Evolutionary conservation across 371 early-diverging fungal genomes (phyloP).

Genomic region (Gilbertella persicaria): DNA sequence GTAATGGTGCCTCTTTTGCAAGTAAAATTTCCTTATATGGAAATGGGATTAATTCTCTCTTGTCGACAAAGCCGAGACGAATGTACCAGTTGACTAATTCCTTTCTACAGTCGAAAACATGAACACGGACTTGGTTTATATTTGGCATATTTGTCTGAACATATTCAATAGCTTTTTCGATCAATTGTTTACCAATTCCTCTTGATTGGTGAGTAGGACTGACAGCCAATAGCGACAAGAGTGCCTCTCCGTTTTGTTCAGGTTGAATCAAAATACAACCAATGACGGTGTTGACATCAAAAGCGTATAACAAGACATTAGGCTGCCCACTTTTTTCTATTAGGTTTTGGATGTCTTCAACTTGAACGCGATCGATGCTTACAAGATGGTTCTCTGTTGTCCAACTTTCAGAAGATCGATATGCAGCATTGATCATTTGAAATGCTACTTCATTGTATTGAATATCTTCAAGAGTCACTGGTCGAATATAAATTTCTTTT

Average conservation of each 20-base stretch:
- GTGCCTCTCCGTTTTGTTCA: conserved; percentile 6
- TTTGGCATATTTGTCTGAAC: conserved; percentile 33
- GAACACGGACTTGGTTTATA: conserved; percentile 29
- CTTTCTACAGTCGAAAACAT: conserved; percentile 36
- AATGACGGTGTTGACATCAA: conserved; percentile 24
- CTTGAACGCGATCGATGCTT: conserved; percentile 8
- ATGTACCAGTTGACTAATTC: conserved; percentile 53
- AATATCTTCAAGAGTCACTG: neutral
- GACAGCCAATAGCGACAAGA: conserved; percentile 49
- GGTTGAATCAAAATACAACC: conserved; percentile 34
- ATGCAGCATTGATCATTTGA: conserved; percentile 21
- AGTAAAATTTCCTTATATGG: neutral
- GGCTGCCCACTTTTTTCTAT: conserved; percentile 5
- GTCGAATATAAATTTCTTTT: conserved; percentile 4
- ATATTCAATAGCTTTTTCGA: conserved; percentile 36
- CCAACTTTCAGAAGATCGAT: conserved; percentile 23
- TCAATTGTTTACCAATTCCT: conserved; percentile 52
- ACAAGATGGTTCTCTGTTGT: conserved; percentile 20
- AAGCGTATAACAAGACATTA: conserved; percentile 13
- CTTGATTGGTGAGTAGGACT: conserved; percentile 49
- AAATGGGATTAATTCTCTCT: conserved; percentile 39
- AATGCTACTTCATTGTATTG: neutral
- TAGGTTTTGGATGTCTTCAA: conserved; percentile 1
- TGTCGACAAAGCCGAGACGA: conserved; percentile 49
- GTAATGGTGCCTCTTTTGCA: conserved; percentile 12